Evolutionary conservation across 2,329 filamentous ascomycete species (phyloP).

Genomic region (Aspergillus quadrilineatus): DNA sequence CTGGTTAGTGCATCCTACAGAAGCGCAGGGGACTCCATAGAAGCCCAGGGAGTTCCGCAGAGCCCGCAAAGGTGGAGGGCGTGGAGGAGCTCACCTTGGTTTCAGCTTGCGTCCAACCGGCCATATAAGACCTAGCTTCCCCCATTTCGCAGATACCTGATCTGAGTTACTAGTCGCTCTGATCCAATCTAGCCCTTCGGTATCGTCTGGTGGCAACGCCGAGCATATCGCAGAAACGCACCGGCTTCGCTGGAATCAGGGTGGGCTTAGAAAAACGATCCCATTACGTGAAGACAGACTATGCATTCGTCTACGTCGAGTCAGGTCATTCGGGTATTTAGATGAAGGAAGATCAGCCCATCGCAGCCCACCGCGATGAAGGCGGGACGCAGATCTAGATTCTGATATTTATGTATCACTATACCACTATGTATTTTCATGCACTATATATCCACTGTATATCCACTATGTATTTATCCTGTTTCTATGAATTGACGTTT

Average conservation of each 20-base stretch:
- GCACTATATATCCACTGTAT: neutral
- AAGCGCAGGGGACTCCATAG: slow-evolving; percentile 1
- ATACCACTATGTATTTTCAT: neutral
- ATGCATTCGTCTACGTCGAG: slow-evolving; percentile 22
- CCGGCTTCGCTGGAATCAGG: slow-evolving; percentile 29
- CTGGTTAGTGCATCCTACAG: neutral
- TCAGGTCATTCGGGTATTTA: slow-evolving; percentile 19
- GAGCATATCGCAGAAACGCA: slow-evolving; percentile 31
- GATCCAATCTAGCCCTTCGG: slow-evolving; percentile 37
- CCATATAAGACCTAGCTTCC: neutral
- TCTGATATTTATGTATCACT: slow-evolving; percentile 1
- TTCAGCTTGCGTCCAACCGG: slow-evolving; percentile 11
- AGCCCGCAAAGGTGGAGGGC: neutral
- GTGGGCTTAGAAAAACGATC: slow-evolving; percentile 31
- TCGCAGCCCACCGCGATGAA: slow-evolving; percentile 20
- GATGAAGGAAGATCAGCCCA: slow-evolving; percentile 21
- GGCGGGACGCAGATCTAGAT: slow-evolving; percentile 14
- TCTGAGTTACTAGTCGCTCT: slow-evolving; percentile 33
- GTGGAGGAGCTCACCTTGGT: slow-evolving; percentile 6
- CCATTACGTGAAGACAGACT: slow-evolving; percentile 18
- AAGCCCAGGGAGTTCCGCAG: slow-evolving; percentile 6
- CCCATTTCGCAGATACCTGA: slow-evolving; percentile 14
- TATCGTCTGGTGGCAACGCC: slow-evolving; percentile 29
- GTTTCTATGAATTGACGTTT: neutral
- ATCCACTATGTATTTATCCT: neutral